Evolutionary conservation across 768 basidiomycete species (phyloP).

Genomic region (Boletellus sp.): DNA sequence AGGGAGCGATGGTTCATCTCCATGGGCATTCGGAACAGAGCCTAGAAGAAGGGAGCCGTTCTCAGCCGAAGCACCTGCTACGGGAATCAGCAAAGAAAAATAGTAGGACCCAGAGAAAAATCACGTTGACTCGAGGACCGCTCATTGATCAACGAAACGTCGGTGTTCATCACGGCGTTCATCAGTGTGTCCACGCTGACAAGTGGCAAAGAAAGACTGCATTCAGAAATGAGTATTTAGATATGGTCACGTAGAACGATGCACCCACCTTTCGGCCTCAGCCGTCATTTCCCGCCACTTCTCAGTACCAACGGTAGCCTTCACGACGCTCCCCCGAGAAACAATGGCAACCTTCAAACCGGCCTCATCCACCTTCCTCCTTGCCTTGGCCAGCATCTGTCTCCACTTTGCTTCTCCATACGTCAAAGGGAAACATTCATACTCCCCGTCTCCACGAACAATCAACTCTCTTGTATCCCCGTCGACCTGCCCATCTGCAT

Average conservation of each 20-base stretch:
- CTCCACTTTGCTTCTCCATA: conserved; percentile 49
- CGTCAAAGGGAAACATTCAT: conserved; percentile 57
- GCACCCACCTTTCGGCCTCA: conserved; percentile 48
- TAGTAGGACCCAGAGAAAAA: not conserved
- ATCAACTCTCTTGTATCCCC: conserved; percentile 52
- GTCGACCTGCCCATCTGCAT: conserved; percentile 48
- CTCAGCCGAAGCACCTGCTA: conserved; percentile 5
- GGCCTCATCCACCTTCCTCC: conserved; percentile 42
- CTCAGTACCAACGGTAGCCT: conserved; percentile 49
- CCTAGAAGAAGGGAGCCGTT: conserved; percentile 42
- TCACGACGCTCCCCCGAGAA: conserved; percentile 45
- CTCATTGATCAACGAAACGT: conserved; percentile 32
- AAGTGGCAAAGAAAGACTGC: conserved; percentile 42
- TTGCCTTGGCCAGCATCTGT: conserved; percentile 48
- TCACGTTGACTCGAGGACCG: conserved; percentile 21
- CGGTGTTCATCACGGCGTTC: conserved; percentile 43
- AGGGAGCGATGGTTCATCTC: conserved; percentile 47
- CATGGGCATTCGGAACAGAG: conserved; percentile 49
- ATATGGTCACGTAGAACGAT: not conserved
- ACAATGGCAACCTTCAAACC: conserved; percentile 50
- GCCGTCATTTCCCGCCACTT: conserved; percentile 51
- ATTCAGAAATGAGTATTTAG: conserved; percentile 4
- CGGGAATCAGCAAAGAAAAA: not conserved
- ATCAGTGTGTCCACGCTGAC: conserved; percentile 46
- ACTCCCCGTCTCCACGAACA: conserved; percentile 53